Evolutionary conservation across 2,329 filamentous ascomycete species (phyloP).

Genomic region (Stemphylium beticola): DNA sequence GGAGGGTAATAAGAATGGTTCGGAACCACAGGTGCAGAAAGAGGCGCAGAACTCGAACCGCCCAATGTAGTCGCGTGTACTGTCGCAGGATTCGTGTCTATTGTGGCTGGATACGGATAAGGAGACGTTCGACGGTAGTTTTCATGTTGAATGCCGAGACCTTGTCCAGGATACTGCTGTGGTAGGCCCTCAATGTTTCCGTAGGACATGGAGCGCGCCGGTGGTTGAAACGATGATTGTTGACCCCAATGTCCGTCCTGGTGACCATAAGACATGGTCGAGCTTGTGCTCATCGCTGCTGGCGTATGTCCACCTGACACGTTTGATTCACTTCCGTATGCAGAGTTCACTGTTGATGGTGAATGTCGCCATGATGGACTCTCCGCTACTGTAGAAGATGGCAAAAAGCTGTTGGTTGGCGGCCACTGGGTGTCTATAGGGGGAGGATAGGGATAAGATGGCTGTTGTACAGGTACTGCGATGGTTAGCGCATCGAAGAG

Average conservation of each 20-base stretch:
- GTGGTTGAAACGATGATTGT: slow-evolving; percentile 38
- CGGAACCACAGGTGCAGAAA: slow-evolving; percentile 44
- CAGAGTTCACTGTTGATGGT: slow-evolving; percentile 42
- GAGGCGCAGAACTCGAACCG: slow-evolving; percentile 34
- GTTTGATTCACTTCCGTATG: slow-evolving; percentile 46
- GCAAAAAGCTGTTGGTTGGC: slow-evolving; percentile 37
- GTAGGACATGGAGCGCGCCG: slow-evolving; percentile 49
- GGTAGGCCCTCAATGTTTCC: slow-evolving; percentile 47
- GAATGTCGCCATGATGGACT: slow-evolving; percentile 47
- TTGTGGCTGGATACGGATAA: slow-evolving; percentile 41
- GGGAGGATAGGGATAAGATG: slow-evolving; percentile 42
- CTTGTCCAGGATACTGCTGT: slow-evolving; percentile 39
- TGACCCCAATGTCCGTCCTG: slow-evolving; percentile 41
- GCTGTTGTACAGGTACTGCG: slow-evolving; percentile 41
- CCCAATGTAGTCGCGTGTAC: slow-evolving; percentile 36
- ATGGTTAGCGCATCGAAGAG: slow-evolving; percentile 19
- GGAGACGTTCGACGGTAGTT: slow-evolving; percentile 42
- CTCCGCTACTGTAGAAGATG: slow-evolving; percentile 45
- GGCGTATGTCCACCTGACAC: slow-evolving; percentile 44
- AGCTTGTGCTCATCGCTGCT: slow-evolving; percentile 44
- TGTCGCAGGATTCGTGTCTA: slow-evolving; percentile 41
- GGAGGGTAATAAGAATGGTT: slow-evolving; percentile 41
- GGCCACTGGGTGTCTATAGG: slow-evolving; percentile 48
- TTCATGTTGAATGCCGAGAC: slow-evolving; percentile 42
- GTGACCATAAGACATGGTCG: slow-evolving; percentile 45